Base-by-base conservation (phyloP, 345 rosid genomes). In the Eutrema japonicum region DNA sequence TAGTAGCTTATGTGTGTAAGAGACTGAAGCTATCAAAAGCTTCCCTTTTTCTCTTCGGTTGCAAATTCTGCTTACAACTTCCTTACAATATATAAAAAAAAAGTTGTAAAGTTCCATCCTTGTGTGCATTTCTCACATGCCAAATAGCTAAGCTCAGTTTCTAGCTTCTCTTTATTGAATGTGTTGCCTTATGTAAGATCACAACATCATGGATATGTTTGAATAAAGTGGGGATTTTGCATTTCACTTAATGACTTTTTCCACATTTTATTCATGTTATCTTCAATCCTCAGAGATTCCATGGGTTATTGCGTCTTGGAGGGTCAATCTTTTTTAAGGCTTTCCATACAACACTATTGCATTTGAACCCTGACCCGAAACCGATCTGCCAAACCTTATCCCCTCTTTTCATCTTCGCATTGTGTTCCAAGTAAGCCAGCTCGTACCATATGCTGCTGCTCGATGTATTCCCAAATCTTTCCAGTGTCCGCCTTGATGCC, bases 391-490 rank as follows among this genome's bases (percentile, higher is more conserved):
- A 85, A 67, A 85, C 72, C 64, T 81, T 78, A 46, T 90, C 82
- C 1, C 88, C 89, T 66, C 64, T 73, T 75, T 78, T 87, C 3
- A 91, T 70, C 77, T 73, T 82, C n/a, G 4, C 41, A 30, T 73
- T 77, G 26, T 83, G 84, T 71, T 91, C 92, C 81, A 87, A 65
- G 78, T 83, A 87, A 55, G 91, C 91, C 60, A 90, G 78, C 53
- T 88, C 88, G 38, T 90, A 87, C 96, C 93, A 90, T 35, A 84
- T 68, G 10, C 91, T 86, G 40, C 93, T 88, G 63, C 94, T 90
- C 0, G 92, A 88, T 6, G 92, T 87, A 68, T 90, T 90, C 38
- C 93, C 96, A 4, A 90, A 88, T 11, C 85, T 78, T 68, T 84
- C 83, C 61, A 88, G 18, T 2, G 96, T 88, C 71, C 48, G 83